Evolutionary conservation across 495 filamentous ascomycete species (phyloP).

Genomic region (Tricharina praecox): DNA sequence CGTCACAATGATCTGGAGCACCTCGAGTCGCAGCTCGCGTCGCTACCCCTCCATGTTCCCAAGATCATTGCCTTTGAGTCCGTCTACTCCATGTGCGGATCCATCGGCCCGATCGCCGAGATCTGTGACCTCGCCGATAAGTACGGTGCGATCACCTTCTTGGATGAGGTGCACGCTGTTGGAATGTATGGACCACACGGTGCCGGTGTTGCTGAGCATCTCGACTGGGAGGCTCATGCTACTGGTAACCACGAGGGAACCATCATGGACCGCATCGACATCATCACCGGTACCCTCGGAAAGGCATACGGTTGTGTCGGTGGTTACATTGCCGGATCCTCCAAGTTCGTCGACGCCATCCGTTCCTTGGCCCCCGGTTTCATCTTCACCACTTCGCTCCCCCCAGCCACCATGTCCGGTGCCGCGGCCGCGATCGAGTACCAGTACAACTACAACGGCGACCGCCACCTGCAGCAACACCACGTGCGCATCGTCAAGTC

Average conservation of each 20-base stretch:
- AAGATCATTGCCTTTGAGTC: constrained; percentile 99
- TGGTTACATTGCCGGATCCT: constrained; percentile 85
- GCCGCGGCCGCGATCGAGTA: constrained; percentile 85
- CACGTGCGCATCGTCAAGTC: constrained; percentile 88
- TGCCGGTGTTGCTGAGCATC: constrained; percentile 90
- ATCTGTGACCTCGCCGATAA: constrained; percentile 94
- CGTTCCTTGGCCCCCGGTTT: constrained; percentile 92
- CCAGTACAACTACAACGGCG: constrained; percentile 61
- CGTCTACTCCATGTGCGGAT: constrained; percentile 98
- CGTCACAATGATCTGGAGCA: constrained; percentile 90
- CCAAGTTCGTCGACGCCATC: constrained; percentile 82
- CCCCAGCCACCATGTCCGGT: constrained; percentile 92
- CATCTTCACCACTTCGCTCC: constrained; percentile 95
- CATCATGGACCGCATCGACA: constrained; percentile 88
- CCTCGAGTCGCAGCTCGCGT: constrained; percentile 76
- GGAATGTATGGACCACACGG: constrained; percentile 98
- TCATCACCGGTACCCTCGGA: constrained; percentile 90
- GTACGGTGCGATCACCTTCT: constrained; percentile 91
- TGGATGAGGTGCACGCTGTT: constrained; percentile 96
- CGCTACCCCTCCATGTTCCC: constrained; percentile 62
- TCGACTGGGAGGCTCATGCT: constrained; percentile 71
- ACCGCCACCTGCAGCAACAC: constrained; percentile 79
- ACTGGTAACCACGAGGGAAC: constrained; percentile 58
- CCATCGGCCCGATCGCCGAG: constrained; percentile 82
- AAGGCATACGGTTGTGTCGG: constrained; percentile 97